Conservation (phyloP, 164 flowering plant genomes). For the Cinnamomum chago region DNA sequence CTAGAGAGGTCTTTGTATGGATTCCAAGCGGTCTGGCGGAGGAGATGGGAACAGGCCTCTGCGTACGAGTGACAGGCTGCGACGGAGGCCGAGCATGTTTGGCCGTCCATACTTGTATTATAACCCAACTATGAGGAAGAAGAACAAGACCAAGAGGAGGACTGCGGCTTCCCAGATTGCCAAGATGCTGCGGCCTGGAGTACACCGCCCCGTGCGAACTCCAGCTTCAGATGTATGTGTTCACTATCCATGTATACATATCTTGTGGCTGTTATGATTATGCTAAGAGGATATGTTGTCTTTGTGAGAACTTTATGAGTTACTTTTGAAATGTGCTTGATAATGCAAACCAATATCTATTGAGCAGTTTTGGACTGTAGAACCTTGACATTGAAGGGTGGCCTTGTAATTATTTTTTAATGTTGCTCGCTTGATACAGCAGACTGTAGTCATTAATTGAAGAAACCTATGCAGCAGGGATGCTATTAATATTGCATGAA, state of each 20-base stretch:
- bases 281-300: not conserved
- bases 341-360: not conserved
- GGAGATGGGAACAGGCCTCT: conserved; percentile 42
- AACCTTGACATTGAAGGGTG: not conserved
- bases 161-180: conserved; percentile 83
- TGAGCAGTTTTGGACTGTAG: not conserved
- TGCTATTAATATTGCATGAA: no score
- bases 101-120: conserved; percentile 46
- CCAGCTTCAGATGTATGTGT: conserved; percentile 36
- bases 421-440: not conserved
- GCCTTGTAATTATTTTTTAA: not conserved
- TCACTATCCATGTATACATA: conserved; percentile 1
- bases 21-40: conserved; percentile 49
- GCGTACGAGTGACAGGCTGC: conserved; percentile 66
- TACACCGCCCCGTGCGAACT: conserved; percentile 29
- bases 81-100: conserved; percentile 48
- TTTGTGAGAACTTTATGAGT: not conserved
- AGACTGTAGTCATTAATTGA: not conserved
- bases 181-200: conserved; percentile 49
- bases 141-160: conserved; percentile 60
- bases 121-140: conserved; percentile 31
- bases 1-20: conserved; percentile 29
- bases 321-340: not conserved
- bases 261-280: not conserved
- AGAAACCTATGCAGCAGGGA: not conserved